phyloP scores from a whole-genome alignment of 345 rosid genomes.

The Brassica incana region DNA sequence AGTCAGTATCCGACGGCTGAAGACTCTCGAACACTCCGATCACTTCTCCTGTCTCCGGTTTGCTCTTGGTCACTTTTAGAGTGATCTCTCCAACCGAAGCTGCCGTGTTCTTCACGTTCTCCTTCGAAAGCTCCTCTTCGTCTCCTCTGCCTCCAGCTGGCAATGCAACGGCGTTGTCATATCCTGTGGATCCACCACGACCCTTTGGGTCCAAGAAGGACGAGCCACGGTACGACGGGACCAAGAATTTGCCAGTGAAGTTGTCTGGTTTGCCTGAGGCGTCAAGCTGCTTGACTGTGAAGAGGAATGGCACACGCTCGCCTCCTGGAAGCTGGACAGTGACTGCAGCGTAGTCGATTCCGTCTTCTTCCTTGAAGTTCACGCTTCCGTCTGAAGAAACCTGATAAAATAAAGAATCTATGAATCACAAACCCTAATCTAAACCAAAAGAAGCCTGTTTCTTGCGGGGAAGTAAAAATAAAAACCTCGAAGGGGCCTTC shows the following conservation, averaged over 20 bases:
- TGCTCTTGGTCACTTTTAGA: constrained; percentile 72
- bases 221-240: constrained; percentile 88
- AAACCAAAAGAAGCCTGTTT: neutral
- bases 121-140: constrained; percentile 82
- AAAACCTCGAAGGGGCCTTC: constrained; percentile 91
- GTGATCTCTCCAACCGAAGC: constrained; percentile 85
- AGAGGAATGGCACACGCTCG: constrained; percentile 91
- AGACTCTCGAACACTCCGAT: constrained; percentile 94
- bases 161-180: constrained; percentile 85
- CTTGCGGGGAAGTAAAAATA: neutral
- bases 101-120: constrained; percentile 69
- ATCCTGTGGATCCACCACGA: constrained; percentile 89
- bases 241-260: constrained; percentile 74
- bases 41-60: constrained; percentile 89
- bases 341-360: constrained; percentile 93
- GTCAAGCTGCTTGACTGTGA: constrained; percentile 83
- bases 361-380: constrained; percentile 89
- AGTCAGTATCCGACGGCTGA: constrained; percentile 97
- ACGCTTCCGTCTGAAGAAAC: constrained; percentile 60
- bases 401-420: constrained; percentile 6
- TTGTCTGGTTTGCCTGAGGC: constrained; percentile 87
- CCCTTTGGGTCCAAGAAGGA: constrained; percentile 99
- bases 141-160: constrained; percentile 87
- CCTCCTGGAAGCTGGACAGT: constrained; percentile 96
- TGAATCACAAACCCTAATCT: constrained; percentile 9